These are phyloP conservation scores for Fusarium sp. DNA, from an alignment of 2,329 filamentous ascomycete genomes.

Conservation along the genomic window DNA sequence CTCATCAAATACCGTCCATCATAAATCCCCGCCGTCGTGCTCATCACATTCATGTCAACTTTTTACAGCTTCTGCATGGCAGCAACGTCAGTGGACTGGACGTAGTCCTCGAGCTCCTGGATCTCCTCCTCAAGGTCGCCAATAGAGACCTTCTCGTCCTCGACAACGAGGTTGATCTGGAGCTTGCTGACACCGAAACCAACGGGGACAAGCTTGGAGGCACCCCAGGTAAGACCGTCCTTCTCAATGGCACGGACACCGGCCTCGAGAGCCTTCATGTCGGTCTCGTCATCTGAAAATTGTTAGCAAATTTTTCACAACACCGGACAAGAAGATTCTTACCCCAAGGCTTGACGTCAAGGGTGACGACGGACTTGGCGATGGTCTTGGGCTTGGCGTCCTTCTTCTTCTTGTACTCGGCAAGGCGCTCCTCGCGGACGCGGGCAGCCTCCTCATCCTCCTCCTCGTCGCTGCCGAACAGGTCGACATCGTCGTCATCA, in stretches of 20 bases:
- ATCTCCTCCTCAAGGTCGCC: conserved; percentile 91
- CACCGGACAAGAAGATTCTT: conserved; percentile 52
- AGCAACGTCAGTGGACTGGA: conserved; percentile 92
- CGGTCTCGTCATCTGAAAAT: conserved; percentile 84
- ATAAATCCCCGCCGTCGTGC: conserved; percentile 48
- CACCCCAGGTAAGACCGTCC: conserved; percentile 97
- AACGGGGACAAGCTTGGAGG: conserved; percentile 86
- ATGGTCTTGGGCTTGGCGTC: conserved; percentile 89
- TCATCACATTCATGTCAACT: conserved; percentile 46
- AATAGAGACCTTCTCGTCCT: conserved; percentile 94
- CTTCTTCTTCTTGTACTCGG: conserved; percentile 98
- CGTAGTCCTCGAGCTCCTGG: conserved; percentile 86
- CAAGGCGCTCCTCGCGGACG: conserved; percentile 89
- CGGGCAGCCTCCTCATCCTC: conserved; percentile 88
- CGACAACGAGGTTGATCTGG: conserved; percentile 97
- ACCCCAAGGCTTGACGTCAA: conserved; percentile 99
- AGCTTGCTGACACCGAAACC: conserved; percentile 99
- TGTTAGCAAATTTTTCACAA: conserved; percentile 36
- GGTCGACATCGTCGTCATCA: conserved; percentile 82
- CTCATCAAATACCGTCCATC: conserved; percentile 42
- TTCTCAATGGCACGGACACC: conserved; percentile 86
- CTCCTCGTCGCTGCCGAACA: conserved; percentile 95
- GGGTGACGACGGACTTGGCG: conserved; percentile 94
- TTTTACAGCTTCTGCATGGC: conserved; percentile 93
- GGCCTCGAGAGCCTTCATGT: conserved; percentile 85